Base-by-base conservation (phyloP, 1,284 basidiomycete species). In the Tranzscheliella williamsii region DNA sequence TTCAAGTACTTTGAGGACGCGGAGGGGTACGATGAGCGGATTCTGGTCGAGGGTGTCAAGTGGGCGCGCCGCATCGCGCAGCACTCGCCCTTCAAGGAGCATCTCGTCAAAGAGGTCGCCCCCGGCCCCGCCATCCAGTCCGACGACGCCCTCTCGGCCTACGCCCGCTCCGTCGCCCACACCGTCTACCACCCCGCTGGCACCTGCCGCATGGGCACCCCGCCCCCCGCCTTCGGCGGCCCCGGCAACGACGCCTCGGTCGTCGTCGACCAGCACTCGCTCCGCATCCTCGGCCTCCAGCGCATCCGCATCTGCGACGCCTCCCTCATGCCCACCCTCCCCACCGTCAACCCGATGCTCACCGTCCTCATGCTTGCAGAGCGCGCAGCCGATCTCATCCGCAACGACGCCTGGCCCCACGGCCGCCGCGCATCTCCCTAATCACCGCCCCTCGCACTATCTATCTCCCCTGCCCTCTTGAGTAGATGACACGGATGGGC, bases 41-140 rank as follows among this genome's bases (percentile, higher is more conserved):
- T 82, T 11, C 67, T 84, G 40, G 73, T 84, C 18, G 82, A 85
- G 61, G 79, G 79, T 18, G 72, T 83, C 57, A 85, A 85, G 57
- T 83, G 81, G 54, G 78, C 79, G 4, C 72, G 82, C 16, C 78
- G 74, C 34, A 73, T 85, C 29, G 75, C 78, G 0, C 49, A 81
- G 12, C 78, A 78, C 7, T 77, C 79, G 33, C 83, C 83, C 1
- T 79, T 83, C 67, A 68, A 69, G 32, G 49, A 72, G 41, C 76
- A 78, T 43, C 54, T 78, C 4, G 51, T 78, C 50, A 71, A 86
- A 75, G 78, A 79, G 41, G 50, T 79, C 6, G 78, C 78, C 4
- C 78, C 78, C 2, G 78, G 78, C 8, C 74, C 78, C 24, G 32
- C 40, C n/a, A 55, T 76, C 23, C 67, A 72, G 42, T 49, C 62